Evolutionary conservation across 148 eudicot genomes (phyloP), one percentile per base, ranked within the genome.

Genomic region (Silene conica): DNA sequence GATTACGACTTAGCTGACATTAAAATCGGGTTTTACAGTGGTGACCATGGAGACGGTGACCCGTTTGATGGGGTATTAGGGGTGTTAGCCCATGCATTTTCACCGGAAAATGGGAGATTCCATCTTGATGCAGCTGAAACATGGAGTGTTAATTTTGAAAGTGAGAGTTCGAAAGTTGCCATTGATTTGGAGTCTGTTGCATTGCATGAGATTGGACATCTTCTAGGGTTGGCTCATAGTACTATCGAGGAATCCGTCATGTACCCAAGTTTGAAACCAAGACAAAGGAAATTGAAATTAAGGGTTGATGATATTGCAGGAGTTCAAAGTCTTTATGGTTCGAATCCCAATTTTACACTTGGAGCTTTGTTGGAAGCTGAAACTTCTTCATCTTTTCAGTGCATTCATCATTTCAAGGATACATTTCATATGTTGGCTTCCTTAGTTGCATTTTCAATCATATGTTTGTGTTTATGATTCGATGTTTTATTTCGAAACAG

Each of bases 21-120:
- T 26, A 84, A 77, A 48, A 87, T 92, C 23, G 97, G 93, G 72
- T 92, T 90, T 55, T 88, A 85, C 23, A 6, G 15, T 0, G 95
- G 95, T 1, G 96, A 88, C 48, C 97, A 92, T 67, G 96, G 92
- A 0, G 97, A 92, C n/a, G 96, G 91, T 6, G 97, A 92, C 75
- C 78, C 90, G 6, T 92, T 92, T 50, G 97, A 92, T 66, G 97
- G 97, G 25, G 97, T 87, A 0, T 74, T 92, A 3, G 97, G 97
- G n/a, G 80, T 88, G 1, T 73, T 92, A 38, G 97, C 93, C 8
- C 97, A 92, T 74, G 88, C 96, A 41, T 92, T 90, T 72, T 88
- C 97, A 22, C 97, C 97, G 0, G 93, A 88, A 75, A 88, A 77
- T 65, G 97, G 97, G 71, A 79, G 87, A 74, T 83, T 92, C 70